Evolutionary conservation across 2,329 filamentous ascomycete genomes (phyloP), one percentile per base, ranked within the genome.

Genomic region (Pestalotiopsis sp.): DNA sequence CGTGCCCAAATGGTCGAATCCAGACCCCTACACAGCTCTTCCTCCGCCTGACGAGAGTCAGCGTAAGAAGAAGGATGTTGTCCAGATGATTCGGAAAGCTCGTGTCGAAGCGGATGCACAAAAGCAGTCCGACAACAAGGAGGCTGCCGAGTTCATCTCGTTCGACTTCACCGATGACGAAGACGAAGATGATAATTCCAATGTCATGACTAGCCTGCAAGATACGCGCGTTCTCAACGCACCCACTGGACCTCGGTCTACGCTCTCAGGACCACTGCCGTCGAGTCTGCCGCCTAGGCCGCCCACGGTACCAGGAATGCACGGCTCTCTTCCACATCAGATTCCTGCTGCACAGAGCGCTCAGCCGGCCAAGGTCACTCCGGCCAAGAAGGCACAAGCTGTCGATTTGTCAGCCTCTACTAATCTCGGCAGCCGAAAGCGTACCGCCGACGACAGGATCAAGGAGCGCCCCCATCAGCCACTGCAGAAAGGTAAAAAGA

Each of bases 41-140:
- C 95, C 95, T 9, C 94, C 94, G 6, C 88, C 91, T 0, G 92
- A 95, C 72, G 92, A 94, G 67, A 85, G 84, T 4, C 85, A 88
- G 52, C 87, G 88, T 23, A 97, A 96, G 81, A 94, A 92, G 80
- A 91, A 90, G 73, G 94, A 98, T 73, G 91, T 98, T 52, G 93
- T 98, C 45, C 93, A 97, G 75, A 81, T 97, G 70, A 98, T 98
- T 73, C 91, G 95, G 73, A 98, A 97, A 77, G 93, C 95, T 2
- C 93, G 95, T 62, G 84, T 94, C 41, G 88, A 91, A 49, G 81
- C 84, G 3, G 79, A 82, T 5, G 77, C 81, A 11, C 81, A 84
- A 31, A 84, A 86, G 38, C 79, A 84, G 0, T 81, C 84, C 12
- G 81, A 86, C 1, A 85, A 89, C 25, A 84, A 86, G 1, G 87